Percentiles rank a stretch among this genome's conserved stretches.
phyloP scores from a whole-genome alignment of 768 basidiomycete species.

The Lactarius akahatsu region DNA sequence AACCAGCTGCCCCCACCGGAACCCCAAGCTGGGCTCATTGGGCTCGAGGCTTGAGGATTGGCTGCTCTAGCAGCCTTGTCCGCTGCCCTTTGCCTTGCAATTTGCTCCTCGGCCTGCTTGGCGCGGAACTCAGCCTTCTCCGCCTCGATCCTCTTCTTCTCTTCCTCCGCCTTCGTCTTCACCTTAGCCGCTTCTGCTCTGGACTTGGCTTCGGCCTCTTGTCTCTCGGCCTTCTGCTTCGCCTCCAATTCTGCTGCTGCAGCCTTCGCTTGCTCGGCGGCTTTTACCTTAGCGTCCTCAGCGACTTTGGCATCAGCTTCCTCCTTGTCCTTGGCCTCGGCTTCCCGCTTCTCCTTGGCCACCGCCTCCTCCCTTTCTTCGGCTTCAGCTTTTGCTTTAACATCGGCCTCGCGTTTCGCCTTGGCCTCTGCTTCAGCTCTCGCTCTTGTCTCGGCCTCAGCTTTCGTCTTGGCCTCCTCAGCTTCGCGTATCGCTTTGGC shows the following conservation, averaged over 20 bases:
- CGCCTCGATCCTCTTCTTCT: background rate
- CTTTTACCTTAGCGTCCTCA: background rate
- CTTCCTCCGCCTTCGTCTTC: background rate
- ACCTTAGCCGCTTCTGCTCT: background rate
- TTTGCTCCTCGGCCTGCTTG: background rate
- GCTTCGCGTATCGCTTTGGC: background rate
- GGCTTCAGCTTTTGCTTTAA: background rate
- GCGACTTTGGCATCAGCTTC: background rate
- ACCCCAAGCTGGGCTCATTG: conserved; percentile 13
- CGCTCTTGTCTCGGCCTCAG: background rate
- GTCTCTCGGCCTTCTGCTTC: background rate
- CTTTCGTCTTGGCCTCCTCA: conserved; percentile 5
- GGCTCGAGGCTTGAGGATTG: background rate
- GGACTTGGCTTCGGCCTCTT: background rate
- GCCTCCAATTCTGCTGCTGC: background rate
- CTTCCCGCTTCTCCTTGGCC: background rate
- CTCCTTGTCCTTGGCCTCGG: background rate
- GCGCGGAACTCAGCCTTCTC: background rate
- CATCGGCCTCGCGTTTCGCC: background rate
- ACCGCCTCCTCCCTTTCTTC: background rate
- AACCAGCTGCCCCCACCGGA: background rate
- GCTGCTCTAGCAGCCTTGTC: conserved; percentile 14
- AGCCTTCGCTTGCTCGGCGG: background rate
- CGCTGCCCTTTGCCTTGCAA: background rate
- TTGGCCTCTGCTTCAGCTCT: background rate